Percentiles rank a stretch among this genome's conserved stretches.
Evolutionary conservation across 129 eudicot genomes (phyloP).

Genomic region (Heracleum sosnowskyi): DNA sequence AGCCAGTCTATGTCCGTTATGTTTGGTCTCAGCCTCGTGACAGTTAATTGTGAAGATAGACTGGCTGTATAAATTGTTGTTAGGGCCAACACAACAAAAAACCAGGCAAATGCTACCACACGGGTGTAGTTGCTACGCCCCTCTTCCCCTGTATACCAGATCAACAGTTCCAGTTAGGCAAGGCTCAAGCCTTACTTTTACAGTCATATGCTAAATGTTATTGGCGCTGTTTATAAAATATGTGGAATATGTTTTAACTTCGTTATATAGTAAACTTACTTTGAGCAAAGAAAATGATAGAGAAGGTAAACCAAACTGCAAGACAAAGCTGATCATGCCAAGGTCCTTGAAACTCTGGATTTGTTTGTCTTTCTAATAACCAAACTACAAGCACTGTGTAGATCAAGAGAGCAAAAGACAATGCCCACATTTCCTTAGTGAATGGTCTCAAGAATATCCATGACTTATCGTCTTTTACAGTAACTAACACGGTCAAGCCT

Average conservation of each 20-base stretch:
- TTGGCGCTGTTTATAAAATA: neutral
- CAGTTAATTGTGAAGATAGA: slow-evolving; percentile 30
- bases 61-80: slow-evolving; percentile 25
- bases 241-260: neutral
- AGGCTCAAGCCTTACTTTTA: neutral
- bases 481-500: slow-evolving; percentile 41
- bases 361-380: slow-evolving; percentile 37
- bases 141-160: slow-evolving; percentile 14
- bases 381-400: slow-evolving; percentile 41
- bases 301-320: slow-evolving; percentile 32
- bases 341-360: slow-evolving; percentile 21
- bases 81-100: slow-evolving; percentile 25
- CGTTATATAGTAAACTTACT: slow-evolving; percentile 9
- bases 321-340: slow-evolving; percentile 24
- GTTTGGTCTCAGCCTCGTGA: slow-evolving; percentile 21
- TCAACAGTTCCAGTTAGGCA: neutral
- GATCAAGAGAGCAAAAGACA: slow-evolving; percentile 29
- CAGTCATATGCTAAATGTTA: neutral
- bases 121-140: slow-evolving; percentile 22
- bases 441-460: slow-evolving; percentile 45
- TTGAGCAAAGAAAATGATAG: slow-evolving; percentile 29
- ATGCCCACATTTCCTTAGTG: slow-evolving; percentile 40
- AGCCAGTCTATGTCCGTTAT: slow-evolving; percentile 23
- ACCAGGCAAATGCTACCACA: slow-evolving; percentile 22
- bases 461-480: neutral